Evolutionary conservation across 257 asterid species (phyloP).

Genomic region (Henckelia pumila): DNA sequence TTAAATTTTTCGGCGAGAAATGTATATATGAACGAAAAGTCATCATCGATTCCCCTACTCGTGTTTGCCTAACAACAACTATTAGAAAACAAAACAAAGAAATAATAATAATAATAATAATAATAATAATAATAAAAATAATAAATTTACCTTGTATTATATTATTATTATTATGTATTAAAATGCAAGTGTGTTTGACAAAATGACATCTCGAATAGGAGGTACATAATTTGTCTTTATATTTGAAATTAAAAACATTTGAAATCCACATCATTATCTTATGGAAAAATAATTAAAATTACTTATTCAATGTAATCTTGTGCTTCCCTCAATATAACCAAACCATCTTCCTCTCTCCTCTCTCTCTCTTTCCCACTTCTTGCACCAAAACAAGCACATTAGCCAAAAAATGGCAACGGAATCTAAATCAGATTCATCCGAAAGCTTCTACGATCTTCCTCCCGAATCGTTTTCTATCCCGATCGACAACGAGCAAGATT

Average conservation of each 20-base stretch:
- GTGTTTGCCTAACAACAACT: too few relatives aligned
- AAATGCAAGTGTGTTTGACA: neutral
- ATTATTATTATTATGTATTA: too few relatives aligned
- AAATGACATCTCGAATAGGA: neutral
- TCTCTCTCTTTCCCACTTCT: neutral
- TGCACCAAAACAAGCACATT: neutral
- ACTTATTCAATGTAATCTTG: neutral
- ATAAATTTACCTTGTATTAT: too few relatives aligned
- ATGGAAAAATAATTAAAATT: too few relatives aligned
- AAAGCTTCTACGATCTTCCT: constrained; percentile 43
- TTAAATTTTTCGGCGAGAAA: too few relatives aligned
- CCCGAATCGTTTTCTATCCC: constrained; percentile 63
- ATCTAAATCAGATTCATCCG: constrained; percentile 21
- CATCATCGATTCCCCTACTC: too few relatives aligned
- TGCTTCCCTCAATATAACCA: neutral
- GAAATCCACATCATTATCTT: neutral
- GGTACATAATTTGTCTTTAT: neutral
- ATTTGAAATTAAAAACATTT: neutral
- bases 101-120: too few relatives aligned
- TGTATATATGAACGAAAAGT: too few relatives aligned
- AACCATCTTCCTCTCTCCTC: constrained; percentile 1
- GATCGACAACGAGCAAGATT: constrained; percentile 44
- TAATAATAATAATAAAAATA: too few relatives aligned
- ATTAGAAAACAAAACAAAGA: too few relatives aligned
- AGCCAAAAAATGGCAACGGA: constrained; percentile 19